Conservation (phyloP, 306 rosid genomes). For the Corylus americana region DNA sequence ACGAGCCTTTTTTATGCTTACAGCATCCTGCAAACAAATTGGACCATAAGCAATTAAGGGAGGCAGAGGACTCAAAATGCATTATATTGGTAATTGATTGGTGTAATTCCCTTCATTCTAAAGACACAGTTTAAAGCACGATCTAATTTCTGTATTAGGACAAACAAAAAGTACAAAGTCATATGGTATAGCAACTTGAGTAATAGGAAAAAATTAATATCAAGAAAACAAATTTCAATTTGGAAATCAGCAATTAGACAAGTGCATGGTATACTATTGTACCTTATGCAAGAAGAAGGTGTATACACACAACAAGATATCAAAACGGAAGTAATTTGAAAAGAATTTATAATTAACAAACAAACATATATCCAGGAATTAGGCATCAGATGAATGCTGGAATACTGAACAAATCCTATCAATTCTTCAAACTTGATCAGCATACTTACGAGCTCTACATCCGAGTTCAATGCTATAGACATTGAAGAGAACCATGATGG, state of each 20-base stretch:
- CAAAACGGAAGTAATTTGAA: conserved; percentile 12
- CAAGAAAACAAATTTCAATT: neutral
- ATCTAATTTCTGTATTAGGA: conserved; percentile 2
- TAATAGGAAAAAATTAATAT: neutral
- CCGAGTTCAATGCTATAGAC: conserved; percentile 70
- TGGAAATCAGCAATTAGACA: conserved; percentile 20
- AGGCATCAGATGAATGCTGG: conserved; percentile 13
- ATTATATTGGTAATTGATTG: conserved; percentile 9
- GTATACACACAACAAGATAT: conserved; percentile 20
- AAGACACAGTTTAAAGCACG: conserved; percentile 7
- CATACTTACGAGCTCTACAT: conserved; percentile 80
- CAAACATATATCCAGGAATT: conserved; percentile 1
- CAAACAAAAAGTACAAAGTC: neutral
- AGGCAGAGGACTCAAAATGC: conserved; percentile 18
- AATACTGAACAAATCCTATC: conserved; percentile 17
- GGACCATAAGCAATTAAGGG: conserved; percentile 24
- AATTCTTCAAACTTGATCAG: conserved; percentile 12
- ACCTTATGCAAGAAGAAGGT: conserved; percentile 4
- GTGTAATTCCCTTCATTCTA: neutral
- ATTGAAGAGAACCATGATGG: conserved; percentile 88
- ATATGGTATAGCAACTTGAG: neutral
- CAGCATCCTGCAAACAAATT: conserved; percentile 55
- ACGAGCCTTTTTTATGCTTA: conserved; percentile 50
- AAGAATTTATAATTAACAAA: conserved; percentile 18
- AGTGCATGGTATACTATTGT: conserved; percentile 14